Base-by-base conservation (phyloP, 371 early-diverging fungal species). In the Catenaria anguillulae region DNA sequence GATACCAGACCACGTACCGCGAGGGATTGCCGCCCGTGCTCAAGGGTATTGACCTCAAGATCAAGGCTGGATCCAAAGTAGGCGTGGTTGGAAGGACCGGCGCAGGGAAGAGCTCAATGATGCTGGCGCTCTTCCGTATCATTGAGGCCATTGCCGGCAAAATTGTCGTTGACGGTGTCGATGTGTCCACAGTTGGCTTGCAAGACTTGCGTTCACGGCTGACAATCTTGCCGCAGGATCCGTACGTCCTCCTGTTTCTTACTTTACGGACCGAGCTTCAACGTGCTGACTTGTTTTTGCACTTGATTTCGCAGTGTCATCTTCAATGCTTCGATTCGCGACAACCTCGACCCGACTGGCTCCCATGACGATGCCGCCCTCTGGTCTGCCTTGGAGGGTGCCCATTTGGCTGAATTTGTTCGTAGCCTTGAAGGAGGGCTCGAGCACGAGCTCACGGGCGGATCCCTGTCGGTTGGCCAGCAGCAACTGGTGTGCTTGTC, bases 41-140 rank as follows among this genome's bases (percentile, higher is more conserved):
- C n/a, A 75, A 82, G 36, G 76, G 82, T 34, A 65, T 93, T 34
- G 78, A 83, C 6, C 87, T 86, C 67, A 67, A 70, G 0, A 74
- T 89, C 31, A 65, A 74, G 15, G 75, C 84, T 4, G 75, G 76
- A 5, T 84, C 90, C 66, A 92, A 92, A 72, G 81, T 93, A 56
- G 96, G 93, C 59, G 84, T 93, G 62, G 81, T 86, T 55, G 97
- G 92, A 86, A 86, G n/a, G n/a, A n/a, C n/a, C n/a, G n/a, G n/a
- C n/a, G n/a, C n/a, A n/a, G n/a, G n/a, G n/a, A n/a, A n/a, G n/a
- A n/a, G n/a, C n/a, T n/a, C n/a, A n/a, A n/a, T n/a, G n/a, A n/a
- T n/a, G n/a, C n/a, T n/a, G 79, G 83, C 19, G 86, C n/a, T n/a
- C n/a, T n/a, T n/a, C n/a, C n/a, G n/a, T n/a, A n/a, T n/a, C n/a